phyloP scores from a whole-genome alignment of 345 rosid species.

The Durio zibethinus region DNA sequence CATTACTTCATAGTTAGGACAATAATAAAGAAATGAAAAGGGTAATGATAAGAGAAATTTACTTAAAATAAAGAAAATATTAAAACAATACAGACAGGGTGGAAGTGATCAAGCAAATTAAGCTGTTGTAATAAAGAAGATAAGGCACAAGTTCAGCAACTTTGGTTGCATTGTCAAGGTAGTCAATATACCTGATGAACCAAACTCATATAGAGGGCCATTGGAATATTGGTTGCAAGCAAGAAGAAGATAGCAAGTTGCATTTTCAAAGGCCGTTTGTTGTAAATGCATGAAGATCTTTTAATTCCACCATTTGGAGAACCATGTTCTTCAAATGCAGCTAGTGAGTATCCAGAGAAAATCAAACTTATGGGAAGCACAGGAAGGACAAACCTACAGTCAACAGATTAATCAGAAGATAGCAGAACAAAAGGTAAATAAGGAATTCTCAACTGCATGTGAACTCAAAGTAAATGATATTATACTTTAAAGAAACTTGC shows the following conservation, averaged over 20 bases:
- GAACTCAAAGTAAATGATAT: slow-evolving; percentile 1
- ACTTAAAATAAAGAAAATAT: background rate
- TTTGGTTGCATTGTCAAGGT: background rate
- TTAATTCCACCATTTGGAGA: slow-evolving; percentile 27
- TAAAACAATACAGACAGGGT: background rate
- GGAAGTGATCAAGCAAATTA: slow-evolving; percentile 3
- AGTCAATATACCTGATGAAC: slow-evolving; percentile 68
- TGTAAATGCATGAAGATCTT: slow-evolving; percentile 29
- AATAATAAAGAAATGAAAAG: background rate
- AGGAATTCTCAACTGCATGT: background rate
- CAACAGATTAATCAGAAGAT: slow-evolving; percentile 35
- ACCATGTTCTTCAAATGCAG: slow-evolving; percentile 43
- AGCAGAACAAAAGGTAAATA: background rate
- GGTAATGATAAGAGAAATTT: background rate
- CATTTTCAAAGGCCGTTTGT: slow-evolving; percentile 42
- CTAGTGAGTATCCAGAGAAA: slow-evolving; percentile 74
- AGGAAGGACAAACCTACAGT: slow-evolving; percentile 83
- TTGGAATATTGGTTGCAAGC: slow-evolving; percentile 78
- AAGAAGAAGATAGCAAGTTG: slow-evolving; percentile 58
- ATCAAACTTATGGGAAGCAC: slow-evolving; percentile 89
- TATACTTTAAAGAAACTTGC: slow-evolving; percentile 25
- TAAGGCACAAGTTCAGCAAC: background rate
- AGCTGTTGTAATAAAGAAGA: slow-evolving; percentile 9
- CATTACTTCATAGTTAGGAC: background rate
- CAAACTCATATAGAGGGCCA: slow-evolving; percentile 83